These are phyloP conservation scores for Russula sp. DNA, from an alignment of 768 basidiomycete genomes.

Conservation along the genomic window DNA sequence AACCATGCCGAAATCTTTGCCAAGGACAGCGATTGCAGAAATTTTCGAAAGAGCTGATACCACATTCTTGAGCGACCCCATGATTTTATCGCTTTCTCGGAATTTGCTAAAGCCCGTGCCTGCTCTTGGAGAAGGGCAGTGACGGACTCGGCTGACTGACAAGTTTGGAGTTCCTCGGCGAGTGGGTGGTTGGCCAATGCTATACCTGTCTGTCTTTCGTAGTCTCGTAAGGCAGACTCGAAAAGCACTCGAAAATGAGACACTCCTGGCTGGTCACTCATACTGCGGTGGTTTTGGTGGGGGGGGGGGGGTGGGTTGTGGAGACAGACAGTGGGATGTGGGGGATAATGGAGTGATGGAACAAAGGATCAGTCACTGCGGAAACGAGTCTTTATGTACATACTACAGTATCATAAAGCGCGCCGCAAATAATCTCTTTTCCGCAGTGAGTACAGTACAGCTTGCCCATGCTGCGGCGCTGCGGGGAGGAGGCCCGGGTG, in stretches of 20 bases:
- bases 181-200: not conserved
- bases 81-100: not conserved
- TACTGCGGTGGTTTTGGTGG: too few species aligned
- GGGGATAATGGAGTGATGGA: too few species aligned
- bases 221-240: not conserved
- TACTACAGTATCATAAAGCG: too few species aligned
- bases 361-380: too few species aligned
- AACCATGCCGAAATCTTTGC: not conserved
- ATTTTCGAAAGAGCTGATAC: not conserved
- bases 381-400: too few species aligned
- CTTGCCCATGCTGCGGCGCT: conserved; percentile 21
- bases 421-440: too few species aligned
- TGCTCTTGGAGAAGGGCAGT: not conserved
- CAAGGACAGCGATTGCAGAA: not conserved
- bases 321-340: too few species aligned
- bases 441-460: too few species aligned
- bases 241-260: not conserved
- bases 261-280: not conserved
- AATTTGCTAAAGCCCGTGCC: not conserved
- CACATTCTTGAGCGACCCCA: not conserved
- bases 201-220: not conserved
- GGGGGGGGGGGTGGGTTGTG: too few species aligned
- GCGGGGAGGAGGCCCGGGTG: conserved; percentile 13
- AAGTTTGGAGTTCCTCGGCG: not conserved
- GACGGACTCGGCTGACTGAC: not conserved